Conservation (phyloP, 148 eudicot species). For the Suaeda aralocaspica region DNA sequence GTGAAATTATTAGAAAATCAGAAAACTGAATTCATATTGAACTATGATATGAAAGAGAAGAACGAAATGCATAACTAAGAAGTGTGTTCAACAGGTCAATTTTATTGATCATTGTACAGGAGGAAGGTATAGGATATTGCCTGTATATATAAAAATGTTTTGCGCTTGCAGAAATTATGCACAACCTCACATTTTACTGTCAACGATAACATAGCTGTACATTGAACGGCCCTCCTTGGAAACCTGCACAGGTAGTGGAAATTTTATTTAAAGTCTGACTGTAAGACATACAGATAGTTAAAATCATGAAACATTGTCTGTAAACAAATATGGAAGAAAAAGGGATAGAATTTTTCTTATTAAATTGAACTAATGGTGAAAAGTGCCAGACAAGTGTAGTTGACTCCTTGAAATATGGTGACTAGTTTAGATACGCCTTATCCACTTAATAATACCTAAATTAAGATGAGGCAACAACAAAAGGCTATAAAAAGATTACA, state of each 20-base stretch:
- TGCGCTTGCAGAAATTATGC: slow-evolving; percentile 1
- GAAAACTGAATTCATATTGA: neutral
- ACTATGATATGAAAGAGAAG: slow-evolving; percentile 1
- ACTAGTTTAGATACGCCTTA: neutral
- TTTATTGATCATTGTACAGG: neutral
- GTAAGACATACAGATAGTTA: neutral
- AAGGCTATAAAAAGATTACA: neutral
- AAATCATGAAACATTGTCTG: slow-evolving; percentile 1
- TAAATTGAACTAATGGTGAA: neutral
- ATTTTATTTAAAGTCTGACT: slow-evolving; percentile 12
- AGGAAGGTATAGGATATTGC: neutral
- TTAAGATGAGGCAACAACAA: neutral
- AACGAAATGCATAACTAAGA: no score
- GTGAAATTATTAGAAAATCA: neutral
- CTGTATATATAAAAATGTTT: neutral
- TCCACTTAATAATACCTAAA: neutral
- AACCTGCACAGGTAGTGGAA: slow-evolving; percentile 45
- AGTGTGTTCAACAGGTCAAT: no score
- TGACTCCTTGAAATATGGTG: neutral
- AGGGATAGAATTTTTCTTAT: neutral
- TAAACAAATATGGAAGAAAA: neutral
- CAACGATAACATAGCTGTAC: slow-evolving; percentile 75
- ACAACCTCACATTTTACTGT: slow-evolving; percentile 65
- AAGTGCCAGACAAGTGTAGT: neutral
- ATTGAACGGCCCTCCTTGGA: slow-evolving; percentile 88